Conservation (phyloP, 177 flowering plant species). For the Telopea speciosissima region DNA sequence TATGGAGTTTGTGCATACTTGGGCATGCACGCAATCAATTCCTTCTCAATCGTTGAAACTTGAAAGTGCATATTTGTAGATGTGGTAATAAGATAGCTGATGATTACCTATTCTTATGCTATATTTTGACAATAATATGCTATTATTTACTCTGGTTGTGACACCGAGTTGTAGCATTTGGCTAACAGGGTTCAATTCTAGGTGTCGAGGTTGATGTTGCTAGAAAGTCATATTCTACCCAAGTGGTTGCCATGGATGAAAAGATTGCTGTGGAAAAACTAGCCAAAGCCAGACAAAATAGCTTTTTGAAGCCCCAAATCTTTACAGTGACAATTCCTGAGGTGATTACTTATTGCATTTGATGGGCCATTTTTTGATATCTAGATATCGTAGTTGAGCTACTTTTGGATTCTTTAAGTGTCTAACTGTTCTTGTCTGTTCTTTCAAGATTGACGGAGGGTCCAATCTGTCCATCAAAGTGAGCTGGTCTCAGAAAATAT, state of each 20-base stretch:
- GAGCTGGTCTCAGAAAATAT: slow-evolving; percentile 76
- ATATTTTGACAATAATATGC: neutral
- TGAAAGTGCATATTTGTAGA: no score
- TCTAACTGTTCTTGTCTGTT: neutral
- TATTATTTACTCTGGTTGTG: neutral
- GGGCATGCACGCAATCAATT: neutral
- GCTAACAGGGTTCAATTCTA: slow-evolving; percentile 97
- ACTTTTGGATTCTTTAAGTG: neutral
- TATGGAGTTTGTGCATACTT: neutral
- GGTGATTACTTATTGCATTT: slow-evolving; percentile 28
- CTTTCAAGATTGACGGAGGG: slow-evolving; percentile 78
- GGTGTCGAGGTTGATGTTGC: slow-evolving; percentile 65
- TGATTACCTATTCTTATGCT: neutral
- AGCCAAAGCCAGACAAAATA: slow-evolving; percentile 36
- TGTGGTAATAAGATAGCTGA: neutral
- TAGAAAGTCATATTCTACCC: slow-evolving; percentile 47
- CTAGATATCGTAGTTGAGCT: neutral
- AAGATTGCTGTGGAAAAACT: slow-evolving; percentile 27
- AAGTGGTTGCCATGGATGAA: slow-evolving; percentile 34
- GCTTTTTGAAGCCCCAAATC: slow-evolving; percentile 55
- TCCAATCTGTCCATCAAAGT: slow-evolving; percentile 54
- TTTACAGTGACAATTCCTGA: slow-evolving; percentile 66
- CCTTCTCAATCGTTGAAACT: no score
- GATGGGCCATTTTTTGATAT: neutral
- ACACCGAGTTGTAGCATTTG: slow-evolving; percentile 18